phyloP scores from a whole-genome alignment of 345 rosid species.

The Rhodamnia rubescens region DNA sequence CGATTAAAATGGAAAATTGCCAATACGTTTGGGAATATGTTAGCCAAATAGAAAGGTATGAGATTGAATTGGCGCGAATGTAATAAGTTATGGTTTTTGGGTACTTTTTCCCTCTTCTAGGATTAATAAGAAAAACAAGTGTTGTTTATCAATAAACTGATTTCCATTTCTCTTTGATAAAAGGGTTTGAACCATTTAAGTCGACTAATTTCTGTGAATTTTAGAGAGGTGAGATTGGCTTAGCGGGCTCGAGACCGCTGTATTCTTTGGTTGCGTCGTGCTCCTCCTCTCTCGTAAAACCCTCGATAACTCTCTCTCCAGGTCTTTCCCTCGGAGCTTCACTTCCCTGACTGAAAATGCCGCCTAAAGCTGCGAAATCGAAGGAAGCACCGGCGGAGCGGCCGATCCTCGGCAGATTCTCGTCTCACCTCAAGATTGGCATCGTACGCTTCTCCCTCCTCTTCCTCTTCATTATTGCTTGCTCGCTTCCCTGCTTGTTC shows the following conservation, averaged over 20 bases:
- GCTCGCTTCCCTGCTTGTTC: neutral
- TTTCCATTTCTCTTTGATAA: neutral
- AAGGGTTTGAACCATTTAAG: neutral
- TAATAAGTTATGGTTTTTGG: too few species aligned
- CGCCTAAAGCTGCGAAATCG: conserved; percentile 81
- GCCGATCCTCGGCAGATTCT: conserved; percentile 93
- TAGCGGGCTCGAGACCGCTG: neutral
- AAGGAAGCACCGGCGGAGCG: conserved; percentile 90
- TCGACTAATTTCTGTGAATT: neutral
- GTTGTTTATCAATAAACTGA: neutral
- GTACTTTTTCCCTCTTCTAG: too few species aligned
- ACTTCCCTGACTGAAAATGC: conserved; percentile 30
- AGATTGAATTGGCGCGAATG: too few species aligned
- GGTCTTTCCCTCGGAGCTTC: neutral
- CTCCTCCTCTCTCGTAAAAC: conserved; percentile 10
- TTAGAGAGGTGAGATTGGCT: neutral
- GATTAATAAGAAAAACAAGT: neutral
- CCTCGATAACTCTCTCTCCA: conserved; percentile 14
- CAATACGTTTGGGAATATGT: too few species aligned
- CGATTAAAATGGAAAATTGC: too few species aligned
- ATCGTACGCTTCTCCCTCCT: conserved; percentile 32
- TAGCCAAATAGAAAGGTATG: too few species aligned
- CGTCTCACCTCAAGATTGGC: conserved; percentile 99
- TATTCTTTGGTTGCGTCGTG: rapidly evolving
- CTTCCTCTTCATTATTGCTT: neutral